Evolutionary conservation across 495 filamentous ascomycete species (phyloP).

Genomic region (Neurospora sp.): DNA sequence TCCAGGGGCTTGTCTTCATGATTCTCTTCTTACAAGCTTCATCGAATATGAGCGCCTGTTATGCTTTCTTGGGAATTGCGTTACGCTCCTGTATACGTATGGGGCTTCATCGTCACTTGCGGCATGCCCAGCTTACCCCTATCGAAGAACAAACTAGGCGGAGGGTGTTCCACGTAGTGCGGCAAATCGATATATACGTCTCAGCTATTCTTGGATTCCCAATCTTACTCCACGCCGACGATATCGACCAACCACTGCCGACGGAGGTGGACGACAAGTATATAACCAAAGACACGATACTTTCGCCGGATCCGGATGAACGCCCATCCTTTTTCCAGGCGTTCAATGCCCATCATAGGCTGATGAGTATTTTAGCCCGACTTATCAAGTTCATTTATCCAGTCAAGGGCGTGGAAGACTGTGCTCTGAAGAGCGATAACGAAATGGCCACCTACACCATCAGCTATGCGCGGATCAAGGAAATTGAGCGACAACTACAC

Average conservation of each 20-base stretch:
- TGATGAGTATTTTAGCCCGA: conserved; percentile 72
- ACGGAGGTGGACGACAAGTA: conserved; percentile 82
- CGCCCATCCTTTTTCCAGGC: conserved; percentile 63
- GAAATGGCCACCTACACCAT: conserved; percentile 58
- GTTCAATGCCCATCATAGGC: conserved; percentile 71
- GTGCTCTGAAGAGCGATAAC: conserved; percentile 29
- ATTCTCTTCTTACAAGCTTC: conserved; percentile 87
- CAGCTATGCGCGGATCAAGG: conserved; percentile 76
- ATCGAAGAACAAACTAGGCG: conserved; percentile 78
- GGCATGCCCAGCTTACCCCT: conserved; percentile 61
- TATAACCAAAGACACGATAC: conserved; percentile 69
- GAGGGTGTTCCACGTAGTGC: conserved; percentile 80
- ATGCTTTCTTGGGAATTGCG: conserved; percentile 85
- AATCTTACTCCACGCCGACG: conserved; percentile 71
- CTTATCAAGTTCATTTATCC: conserved; percentile 88
- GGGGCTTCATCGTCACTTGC: conserved; percentile 74
- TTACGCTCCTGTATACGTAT: conserved; percentile 75
- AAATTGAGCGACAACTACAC: conserved; percentile 80
- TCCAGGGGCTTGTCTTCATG: conserved; percentile 87
- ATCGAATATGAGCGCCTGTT: conserved; percentile 84
- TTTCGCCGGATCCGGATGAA: conserved; percentile 61
- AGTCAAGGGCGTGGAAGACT: conserved; percentile 59
- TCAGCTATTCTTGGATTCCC: conserved; percentile 82
- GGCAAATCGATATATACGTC: conserved; percentile 91
- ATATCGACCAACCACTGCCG: conserved; percentile 85